Base-by-base conservation (phyloP, 176 grass and related monocot genomes). In the Canna indica region DNA sequence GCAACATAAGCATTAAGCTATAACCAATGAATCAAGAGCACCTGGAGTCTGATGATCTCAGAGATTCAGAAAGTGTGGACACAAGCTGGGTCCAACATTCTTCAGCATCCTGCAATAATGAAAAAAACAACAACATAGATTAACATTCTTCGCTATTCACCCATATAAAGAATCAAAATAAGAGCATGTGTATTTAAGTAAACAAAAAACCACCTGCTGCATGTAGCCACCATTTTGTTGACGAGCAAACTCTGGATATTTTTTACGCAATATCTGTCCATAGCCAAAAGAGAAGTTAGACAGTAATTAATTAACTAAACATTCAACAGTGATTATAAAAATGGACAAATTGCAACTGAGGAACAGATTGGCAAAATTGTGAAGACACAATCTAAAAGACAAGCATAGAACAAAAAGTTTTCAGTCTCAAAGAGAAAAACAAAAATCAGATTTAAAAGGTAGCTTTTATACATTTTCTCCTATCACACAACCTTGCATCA, bases 181-280 rank as follows among this genome's bases (percentile, higher is more conserved):
- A 59, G 50, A 47, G 12, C 24, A 38, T 69, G 62, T 44, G 74
- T 36, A 33, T 69, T 45, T 73, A 20, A 73, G 41, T 67, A 83
- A 73, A 76, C 24, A 76, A 77, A 75, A 35, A 36, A 73, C 7
- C 82, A 99, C 95, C 95, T 99, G 95, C 78, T 99, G 95, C 95
- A 99, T 99, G 81, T 99, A 99, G 77, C 87, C 81, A 69, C 88
- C 91, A 88, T 99, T 99, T 45, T 99, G 95, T 61, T 94, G 95
- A 59, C 94, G 84, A 1, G 95, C 90, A 90, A 99, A 99, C 60
- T 99, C 90, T 7, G 95, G 95, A 79, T 82, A 99, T 64, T 99
- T 99, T 85, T 93, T 99, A 27, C 95, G 82, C 83, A 99, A 74
- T 33, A 83, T 80, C 95, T 99, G 84, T 61, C 76, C 66, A 72